phyloP scores from a whole-genome alignment of 768 basidiomycete genomes.

The Russula emetica region DNA sequence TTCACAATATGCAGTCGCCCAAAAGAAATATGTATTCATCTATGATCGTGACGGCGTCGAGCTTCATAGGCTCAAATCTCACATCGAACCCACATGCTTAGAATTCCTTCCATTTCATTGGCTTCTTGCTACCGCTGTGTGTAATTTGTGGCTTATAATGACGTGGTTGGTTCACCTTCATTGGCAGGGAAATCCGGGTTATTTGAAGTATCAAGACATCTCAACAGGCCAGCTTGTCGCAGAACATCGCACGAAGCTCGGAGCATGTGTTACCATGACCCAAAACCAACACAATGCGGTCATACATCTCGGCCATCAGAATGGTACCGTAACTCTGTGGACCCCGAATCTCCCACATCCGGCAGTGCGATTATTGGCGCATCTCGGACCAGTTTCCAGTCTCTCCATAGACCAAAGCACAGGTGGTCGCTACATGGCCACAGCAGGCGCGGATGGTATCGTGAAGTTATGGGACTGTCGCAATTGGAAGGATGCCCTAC shows the following conservation, averaged over 20 bases:
- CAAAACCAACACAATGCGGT: constrained; percentile 94
- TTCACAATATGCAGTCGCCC: constrained; percentile 89
- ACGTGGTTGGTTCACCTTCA: constrained; percentile 9
- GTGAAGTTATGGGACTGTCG: constrained; percentile 97
- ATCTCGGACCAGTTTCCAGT: constrained; percentile 79
- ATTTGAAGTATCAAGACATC: constrained; percentile 94
- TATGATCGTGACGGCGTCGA: constrained; percentile 95
- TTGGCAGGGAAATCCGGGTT: constrained; percentile 76
- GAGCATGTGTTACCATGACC: constrained; percentile 77
- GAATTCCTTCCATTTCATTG: constrained; percentile 96
- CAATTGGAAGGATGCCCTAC: constrained; percentile 87
- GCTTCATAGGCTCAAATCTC: constrained; percentile 75
- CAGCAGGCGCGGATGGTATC: constrained; percentile 77
- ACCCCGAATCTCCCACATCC: constrained; percentile 92
- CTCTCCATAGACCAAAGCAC: constrained; percentile 80
- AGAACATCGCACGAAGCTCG: constrained; percentile 87
- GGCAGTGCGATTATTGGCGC: constrained; percentile 87
- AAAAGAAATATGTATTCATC: constrained; percentile 93
- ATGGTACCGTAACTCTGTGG: constrained; percentile 95
- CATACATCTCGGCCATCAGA: constrained; percentile 90
- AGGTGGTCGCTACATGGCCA: constrained; percentile 88
- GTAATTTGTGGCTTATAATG: constrained; percentile 29
- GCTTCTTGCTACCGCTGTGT: constrained; percentile 78
- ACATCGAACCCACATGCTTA: constrained; percentile 84
- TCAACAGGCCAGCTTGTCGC: constrained; percentile 85